Conservation (phyloP, 805 yeast genomes). For the Candida alai region DNA sequence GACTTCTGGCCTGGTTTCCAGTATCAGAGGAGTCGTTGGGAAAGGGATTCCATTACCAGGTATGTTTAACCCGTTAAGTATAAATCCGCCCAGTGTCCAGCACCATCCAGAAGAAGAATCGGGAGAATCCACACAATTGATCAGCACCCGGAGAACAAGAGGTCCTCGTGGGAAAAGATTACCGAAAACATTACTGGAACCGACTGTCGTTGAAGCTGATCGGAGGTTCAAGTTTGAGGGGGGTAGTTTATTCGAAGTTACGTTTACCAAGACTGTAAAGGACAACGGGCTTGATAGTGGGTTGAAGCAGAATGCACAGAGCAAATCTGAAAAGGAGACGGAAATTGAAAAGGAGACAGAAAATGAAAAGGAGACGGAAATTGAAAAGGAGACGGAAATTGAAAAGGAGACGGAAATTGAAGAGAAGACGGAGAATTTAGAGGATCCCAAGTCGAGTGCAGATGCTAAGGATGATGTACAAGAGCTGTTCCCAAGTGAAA, state of each 20-base stretch:
- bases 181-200: slow-evolving; percentile 52
- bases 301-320: slow-evolving; percentile 48
- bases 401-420: slow-evolving; percentile 54
- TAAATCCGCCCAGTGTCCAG: too few species aligned
- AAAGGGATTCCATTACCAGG: slow-evolving; percentile 51
- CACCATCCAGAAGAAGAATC: slow-evolving; percentile 14
- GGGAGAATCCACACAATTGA: too few species aligned
- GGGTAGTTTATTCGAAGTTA: slow-evolving; percentile 33
- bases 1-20: slow-evolving; percentile 20
- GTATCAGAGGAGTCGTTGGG: slow-evolving; percentile 56
- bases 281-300: neutral
- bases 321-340: slow-evolving; percentile 32
- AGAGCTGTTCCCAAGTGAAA: too few species aligned
- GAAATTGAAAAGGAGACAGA: slow-evolving; percentile 18
- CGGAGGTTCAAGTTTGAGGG: slow-evolving; percentile 30
- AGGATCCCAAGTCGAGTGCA: too few species aligned
- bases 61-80: slow-evolving; percentile 47
- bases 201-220: slow-evolving; percentile 32
- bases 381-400: slow-evolving; percentile 47
- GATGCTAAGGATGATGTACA: too few species aligned
- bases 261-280: slow-evolving; percentile 2
- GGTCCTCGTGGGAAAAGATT: slow-evolving; percentile 75
- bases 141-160: slow-evolving; percentile 55
- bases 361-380: slow-evolving; percentile 28
- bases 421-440: slow-evolving; percentile 48